phyloP scores from a whole-genome alignment of 208 protist genomes.

The Trichomonas gallinae region DNA sequence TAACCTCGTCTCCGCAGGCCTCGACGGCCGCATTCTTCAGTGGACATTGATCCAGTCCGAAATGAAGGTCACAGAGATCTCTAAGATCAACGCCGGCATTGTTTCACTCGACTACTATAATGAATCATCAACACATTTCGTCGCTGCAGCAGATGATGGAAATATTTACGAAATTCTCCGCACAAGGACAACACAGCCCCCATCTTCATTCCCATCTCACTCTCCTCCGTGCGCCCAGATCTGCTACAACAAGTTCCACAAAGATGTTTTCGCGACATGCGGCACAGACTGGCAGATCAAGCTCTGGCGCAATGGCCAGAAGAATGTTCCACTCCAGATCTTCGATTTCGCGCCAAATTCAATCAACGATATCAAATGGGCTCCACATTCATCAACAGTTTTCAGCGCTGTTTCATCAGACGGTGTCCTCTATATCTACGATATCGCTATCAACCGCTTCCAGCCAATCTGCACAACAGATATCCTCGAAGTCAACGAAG shows the following conservation, averaged over 20 bases:
- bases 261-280: neutral
- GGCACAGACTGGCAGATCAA: slow-evolving; percentile 12
- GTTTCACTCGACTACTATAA: neutral
- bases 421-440: neutral
- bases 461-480: slow-evolving; percentile 3
- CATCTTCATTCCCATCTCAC: neutral
- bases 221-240: neutral
- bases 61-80: neutral
- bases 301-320: neutral
- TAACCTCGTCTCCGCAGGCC: neutral
- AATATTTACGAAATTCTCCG: neutral
- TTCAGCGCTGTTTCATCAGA: neutral
- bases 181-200: neutral
- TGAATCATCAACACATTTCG: neutral
- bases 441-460: neutral
- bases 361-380: neutral
- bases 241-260: neutral
- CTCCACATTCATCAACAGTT: neutral
- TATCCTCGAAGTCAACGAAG: neutral
- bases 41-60: neutral
- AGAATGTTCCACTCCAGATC: neutral
- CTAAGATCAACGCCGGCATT: neutral
- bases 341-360: neutral
- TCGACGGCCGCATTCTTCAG: neutral
- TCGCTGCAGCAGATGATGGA: neutral